Percentiles rank a stretch among this genome's conserved stretches.
These are phyloP conservation scores for Naganishia kalamii DNA, from an alignment of 768 basidiomycete species.

Conservation along the genomic window DNA sequence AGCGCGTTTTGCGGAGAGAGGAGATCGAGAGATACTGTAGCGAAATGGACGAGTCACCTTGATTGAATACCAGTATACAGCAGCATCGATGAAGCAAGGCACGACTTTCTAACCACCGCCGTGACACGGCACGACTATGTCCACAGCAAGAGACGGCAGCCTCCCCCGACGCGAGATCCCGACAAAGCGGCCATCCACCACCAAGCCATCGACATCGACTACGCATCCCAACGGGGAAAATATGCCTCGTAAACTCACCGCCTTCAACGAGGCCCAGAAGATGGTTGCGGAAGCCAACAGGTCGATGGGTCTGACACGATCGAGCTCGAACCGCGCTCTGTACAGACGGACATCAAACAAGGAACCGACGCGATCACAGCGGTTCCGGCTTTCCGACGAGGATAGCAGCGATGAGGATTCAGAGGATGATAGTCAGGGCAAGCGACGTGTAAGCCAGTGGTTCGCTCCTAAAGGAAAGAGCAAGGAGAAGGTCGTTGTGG, in stretches of 20 bases:
- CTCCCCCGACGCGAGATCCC: neutral
- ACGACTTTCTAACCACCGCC: no score
- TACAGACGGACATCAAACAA: neutral
- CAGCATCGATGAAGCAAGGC: no score
- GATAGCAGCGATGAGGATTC: neutral
- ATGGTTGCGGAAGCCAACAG: neutral
- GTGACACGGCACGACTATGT: neutral
- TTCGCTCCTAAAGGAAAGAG: neutral
- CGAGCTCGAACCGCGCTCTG: neutral
- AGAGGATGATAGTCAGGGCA: neutral
- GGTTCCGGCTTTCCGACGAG: neutral
- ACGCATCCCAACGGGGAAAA: neutral
- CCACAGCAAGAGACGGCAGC: slow-evolving; percentile 11
- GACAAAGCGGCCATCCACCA: neutral
- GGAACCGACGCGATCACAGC: neutral
- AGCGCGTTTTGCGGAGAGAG: no score
- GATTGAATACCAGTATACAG: no score
- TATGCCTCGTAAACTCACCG: neutral
- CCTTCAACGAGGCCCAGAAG: neutral
- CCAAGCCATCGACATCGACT: neutral
- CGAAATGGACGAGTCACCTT: no score
- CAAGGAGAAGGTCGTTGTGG: neutral
- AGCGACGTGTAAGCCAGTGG: neutral
- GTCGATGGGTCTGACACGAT: neutral
- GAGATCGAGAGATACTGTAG: no score